Evolutionary conservation across 805 yeast genomes (phyloP), one percentile per base, ranked within the genome.

Genomic region (Hanseniaspora mollemarum): DNA sequence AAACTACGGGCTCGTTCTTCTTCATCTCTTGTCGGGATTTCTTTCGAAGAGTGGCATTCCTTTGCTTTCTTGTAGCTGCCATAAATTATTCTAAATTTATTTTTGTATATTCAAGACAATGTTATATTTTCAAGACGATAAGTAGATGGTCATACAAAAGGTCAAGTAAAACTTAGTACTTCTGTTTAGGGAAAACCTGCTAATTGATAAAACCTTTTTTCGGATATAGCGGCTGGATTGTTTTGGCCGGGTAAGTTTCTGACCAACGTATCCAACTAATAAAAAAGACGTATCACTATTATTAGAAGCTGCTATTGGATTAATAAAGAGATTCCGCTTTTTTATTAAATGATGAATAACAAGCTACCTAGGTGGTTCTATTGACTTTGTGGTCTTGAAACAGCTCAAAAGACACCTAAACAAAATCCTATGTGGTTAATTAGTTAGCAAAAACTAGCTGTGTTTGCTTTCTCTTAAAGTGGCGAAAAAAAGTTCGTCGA

Each of bases 11-110:
- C 10, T 21, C 38, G 15, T n/a, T 45, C 15, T 24, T 43, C 19
- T 26, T 24, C 18, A n/a, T 16, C 21, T 33, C 31, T 2, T 38
- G 16, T 15, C 8, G 31, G 10, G 31, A 2, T 13, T 36, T 38
- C 22, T 39, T 46, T 33, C 31, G 31, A 24, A 10, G 16, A 16
- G 24, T 39, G 5, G 45, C 43, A 12, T 35, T 39, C 19, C 51
- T 39, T 25, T 48, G 51, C 38, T 48, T 48, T 40, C 51, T 48
- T n/a, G 51, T 48, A 7, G 45, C 51, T 15, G 45, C 45, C 45
- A 40, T 39, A 7, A n/a, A 13, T 39, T 12, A n/a, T n/a, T n/a
- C n/a, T n/a, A n/a, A n/a, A n/a, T n/a, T n/a, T n/a, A n/a, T n/a
- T n/a, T n/a, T n/a, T n/a, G n/a, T n/a, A n/a, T n/a, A n/a, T n/a